phyloP scores from a whole-genome alignment of 345 rosid species.

The Lenwebbia sp. region DNA sequence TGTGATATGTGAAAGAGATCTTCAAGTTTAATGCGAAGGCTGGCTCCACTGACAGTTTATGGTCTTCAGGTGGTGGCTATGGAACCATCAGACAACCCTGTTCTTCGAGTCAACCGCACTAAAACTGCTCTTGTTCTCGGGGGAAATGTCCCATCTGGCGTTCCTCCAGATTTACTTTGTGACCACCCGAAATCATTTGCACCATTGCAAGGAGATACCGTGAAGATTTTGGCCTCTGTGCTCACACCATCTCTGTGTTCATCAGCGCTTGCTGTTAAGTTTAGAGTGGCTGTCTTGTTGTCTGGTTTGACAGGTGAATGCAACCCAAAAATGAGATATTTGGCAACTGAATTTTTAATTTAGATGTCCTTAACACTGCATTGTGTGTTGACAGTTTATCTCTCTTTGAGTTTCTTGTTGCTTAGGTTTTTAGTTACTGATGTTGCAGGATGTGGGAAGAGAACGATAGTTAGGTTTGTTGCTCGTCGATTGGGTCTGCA shows the following conservation, averaged over 20 bases:
- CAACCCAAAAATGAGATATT: background rate
- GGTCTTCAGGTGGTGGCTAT: constrained; percentile 65
- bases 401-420: background rate
- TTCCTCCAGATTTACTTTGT: constrained; percentile 68
- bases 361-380: background rate
- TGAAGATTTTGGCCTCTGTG: constrained; percentile 64
- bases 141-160: constrained; percentile 60
- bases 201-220: constrained; percentile 59
- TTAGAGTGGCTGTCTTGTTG: constrained; percentile 81
- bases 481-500: constrained; percentile 72
- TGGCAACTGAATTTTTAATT: background rate
- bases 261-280: constrained; percentile 69
- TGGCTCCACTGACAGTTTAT: constrained; percentile 14
- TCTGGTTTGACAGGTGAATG: constrained; percentile 59
- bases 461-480: constrained; percentile 71
- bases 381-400: background rate
- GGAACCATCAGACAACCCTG: constrained; percentile 79
- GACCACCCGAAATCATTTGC: constrained; percentile 28
- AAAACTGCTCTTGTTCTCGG: constrained; percentile 96
- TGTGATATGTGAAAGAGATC: background rate
- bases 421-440: constrained; percentile 1
- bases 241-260: constrained; percentile 80
- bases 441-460: constrained; percentile 79
- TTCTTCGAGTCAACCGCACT: constrained; percentile 62
- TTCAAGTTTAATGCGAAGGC: background rate